A percentile compares a stretch with the other conserved stretches of the same genome.
phyloP scores from a whole-genome alignment of 176 grass and related monocot species.

The Musa beccarii region DNA sequence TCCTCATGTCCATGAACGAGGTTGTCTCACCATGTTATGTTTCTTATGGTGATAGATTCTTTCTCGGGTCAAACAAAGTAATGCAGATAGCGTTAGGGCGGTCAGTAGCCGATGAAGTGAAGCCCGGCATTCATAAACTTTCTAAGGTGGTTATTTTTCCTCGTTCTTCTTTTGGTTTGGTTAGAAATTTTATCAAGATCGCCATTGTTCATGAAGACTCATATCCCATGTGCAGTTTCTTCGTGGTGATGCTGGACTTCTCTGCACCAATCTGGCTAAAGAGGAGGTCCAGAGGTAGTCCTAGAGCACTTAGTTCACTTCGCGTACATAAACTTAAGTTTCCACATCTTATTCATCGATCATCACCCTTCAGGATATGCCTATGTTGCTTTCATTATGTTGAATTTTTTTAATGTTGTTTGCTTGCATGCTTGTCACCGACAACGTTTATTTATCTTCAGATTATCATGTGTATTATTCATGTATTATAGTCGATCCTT shows the following conservation, averaged over 20 bases:
- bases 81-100: slow-evolving; percentile 84
- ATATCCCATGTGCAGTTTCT: slow-evolving; percentile 37
- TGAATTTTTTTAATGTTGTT: neutral
- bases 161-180: neutral
- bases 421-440: neutral
- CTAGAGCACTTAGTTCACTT: neutral
- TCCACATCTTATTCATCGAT: neutral
- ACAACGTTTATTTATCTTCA: neutral
- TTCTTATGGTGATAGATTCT: slow-evolving; percentile 44
- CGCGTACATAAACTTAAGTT: too few relatives aligned
- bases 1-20: neutral
- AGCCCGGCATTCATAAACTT: slow-evolving; percentile 59
- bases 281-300: slow-evolving; percentile 79
- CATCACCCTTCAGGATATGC: neutral
- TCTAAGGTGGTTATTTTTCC: slow-evolving; percentile 43
- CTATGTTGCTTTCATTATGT: too few relatives aligned
- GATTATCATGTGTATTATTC: neutral
- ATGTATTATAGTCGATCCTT: neutral
- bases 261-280: slow-evolving; percentile 69
- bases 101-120: slow-evolving; percentile 67
- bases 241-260: slow-evolving; percentile 57
- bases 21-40: neutral
- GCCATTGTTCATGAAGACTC: slow-evolving; percentile 10
- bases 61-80: slow-evolving; percentile 92
- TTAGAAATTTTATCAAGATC: neutral